Conservation (phyloP, 768 basidiomycete species). For the Tylopilus intermedius region DNA sequence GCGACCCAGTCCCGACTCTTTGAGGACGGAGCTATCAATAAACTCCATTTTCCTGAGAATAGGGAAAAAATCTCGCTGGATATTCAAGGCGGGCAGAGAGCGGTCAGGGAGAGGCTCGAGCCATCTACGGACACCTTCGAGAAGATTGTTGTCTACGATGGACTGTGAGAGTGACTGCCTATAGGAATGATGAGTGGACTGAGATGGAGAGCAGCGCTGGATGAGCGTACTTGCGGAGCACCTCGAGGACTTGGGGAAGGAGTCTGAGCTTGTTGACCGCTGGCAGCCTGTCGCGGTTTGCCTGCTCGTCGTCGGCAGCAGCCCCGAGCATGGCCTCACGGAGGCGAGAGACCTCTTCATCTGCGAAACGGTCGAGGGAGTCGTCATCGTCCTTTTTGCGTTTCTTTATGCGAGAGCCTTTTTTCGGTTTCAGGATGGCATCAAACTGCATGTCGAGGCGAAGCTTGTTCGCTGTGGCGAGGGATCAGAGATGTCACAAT, state of each 20-base stretch:
- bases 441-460: conserved; percentile 82
- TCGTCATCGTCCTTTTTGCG: conserved; percentile 80
- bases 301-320: conserved; percentile 75
- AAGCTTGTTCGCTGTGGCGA: conserved; percentile 59
- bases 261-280: conserved; percentile 80
- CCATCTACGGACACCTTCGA: conserved; percentile 86
- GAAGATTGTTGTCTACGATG: conserved; percentile 90
- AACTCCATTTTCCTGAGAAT: conserved; percentile 84
- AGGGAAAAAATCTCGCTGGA: conserved; percentile 87
- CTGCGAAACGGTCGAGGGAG: conserved; percentile 79
- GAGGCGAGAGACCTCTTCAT: conserved; percentile 88
- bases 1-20: conserved; percentile 85
- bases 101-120: conserved; percentile 91
- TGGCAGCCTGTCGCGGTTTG: conserved; percentile 75
- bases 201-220: no score
- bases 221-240: conserved; percentile 76
- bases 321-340: conserved; percentile 84
- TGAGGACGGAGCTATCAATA: conserved; percentile 85
- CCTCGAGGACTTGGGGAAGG: conserved; percentile 87
- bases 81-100: conserved; percentile 91
- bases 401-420: conserved; percentile 54
- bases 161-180: conserved; percentile 85
- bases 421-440: conserved; percentile 80
- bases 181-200: neutral
- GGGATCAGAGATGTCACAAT: neutral